A percentile compares a stretch with the other conserved stretches of the same genome.
phyloP scores from a whole-genome alignment of 2,329 filamentous ascomycete species.

The Pseudocercospora fuligena region DNA sequence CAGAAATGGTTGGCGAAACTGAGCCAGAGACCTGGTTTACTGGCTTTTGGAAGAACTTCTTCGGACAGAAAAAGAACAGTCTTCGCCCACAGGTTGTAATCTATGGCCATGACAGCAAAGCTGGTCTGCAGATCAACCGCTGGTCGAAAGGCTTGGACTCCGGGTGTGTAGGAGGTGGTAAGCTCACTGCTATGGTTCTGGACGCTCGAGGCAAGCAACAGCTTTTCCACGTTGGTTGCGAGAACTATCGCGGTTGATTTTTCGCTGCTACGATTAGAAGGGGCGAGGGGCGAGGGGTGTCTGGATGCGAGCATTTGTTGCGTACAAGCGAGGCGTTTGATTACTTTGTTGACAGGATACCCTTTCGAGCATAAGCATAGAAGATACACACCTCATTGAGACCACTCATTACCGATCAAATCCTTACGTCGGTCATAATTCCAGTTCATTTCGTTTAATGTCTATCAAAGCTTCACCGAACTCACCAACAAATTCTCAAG shows the following conservation, averaged over 20 bases:
- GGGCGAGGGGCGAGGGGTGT: no score
- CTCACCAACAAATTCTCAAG: constrained; percentile 52
- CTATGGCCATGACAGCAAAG: constrained; percentile 84
- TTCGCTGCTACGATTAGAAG: neutral
- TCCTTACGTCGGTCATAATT: no score
- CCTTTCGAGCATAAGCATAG: constrained; percentile 11
- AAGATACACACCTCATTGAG: neutral
- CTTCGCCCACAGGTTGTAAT: constrained; percentile 68
- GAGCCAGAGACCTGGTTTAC: constrained; percentile 15
- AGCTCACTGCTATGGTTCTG: constrained; percentile 78
- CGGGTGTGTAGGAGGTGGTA: constrained; percentile 75
- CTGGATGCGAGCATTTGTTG: constrained; percentile 5
- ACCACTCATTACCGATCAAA: neutral
- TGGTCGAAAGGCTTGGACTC: constrained; percentile 88
- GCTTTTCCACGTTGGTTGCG: constrained; percentile 48
- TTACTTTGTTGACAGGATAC: constrained; percentile 11
- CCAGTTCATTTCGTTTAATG: no score
- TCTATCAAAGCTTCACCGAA: constrained; percentile 15
- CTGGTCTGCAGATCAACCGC: constrained; percentile 67
- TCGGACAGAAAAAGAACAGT: constrained; percentile 37
- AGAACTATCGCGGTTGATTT: constrained; percentile 36
- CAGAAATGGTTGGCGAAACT: constrained; percentile 13
- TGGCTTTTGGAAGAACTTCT: constrained; percentile 29
- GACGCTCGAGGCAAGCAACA: constrained; percentile 54
- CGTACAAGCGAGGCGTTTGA: constrained; percentile 26